phyloP scores from a whole-genome alignment of 306 rosid species.

The Clitoria ternatea region DNA sequence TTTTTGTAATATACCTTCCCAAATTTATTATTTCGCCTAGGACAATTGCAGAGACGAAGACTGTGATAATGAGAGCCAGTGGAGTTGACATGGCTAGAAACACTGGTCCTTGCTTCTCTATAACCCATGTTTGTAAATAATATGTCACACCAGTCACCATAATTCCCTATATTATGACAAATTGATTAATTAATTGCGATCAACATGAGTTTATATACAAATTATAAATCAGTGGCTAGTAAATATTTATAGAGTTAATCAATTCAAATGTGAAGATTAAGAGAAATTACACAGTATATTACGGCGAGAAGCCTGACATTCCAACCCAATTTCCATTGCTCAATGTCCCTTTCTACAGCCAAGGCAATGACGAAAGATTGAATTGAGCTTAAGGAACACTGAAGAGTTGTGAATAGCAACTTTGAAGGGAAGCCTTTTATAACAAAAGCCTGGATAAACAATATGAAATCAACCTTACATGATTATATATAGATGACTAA shows the following conservation, averaged over 20 bases:
- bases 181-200: not conserved
- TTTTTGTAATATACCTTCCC: too few species aligned
- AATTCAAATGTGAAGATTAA: not conserved
- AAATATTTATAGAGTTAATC: not conserved
- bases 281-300: conserved; percentile 55
- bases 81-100: conserved; percentile 72
- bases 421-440: conserved; percentile 58
- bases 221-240: not conserved
- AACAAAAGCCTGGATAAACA: conserved; percentile 37
- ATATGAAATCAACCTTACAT: not conserved
- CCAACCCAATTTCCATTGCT: conserved; percentile 69
- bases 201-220: not conserved
- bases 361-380: conserved; percentile 56
- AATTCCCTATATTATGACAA: conserved; percentile 47
- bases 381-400: conserved; percentile 51
- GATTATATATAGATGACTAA: not conserved
- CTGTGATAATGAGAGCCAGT: conserved; percentile 54
- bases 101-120: conserved; percentile 77
- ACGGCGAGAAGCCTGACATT: conserved; percentile 57
- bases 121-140: conserved; percentile 65
- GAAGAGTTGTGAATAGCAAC: conserved; percentile 58
- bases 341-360: conserved; percentile 54
- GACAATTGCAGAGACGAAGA: conserved; percentile 41
- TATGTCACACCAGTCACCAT: conserved; percentile 65
- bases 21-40: conserved; percentile 52